A percentile compares a stretch with the other conserved stretches of the same genome.
Conservation (phyloP, 2,329 filamentous ascomycete genomes). For the Diaporthe citrichinensis region DNA sequence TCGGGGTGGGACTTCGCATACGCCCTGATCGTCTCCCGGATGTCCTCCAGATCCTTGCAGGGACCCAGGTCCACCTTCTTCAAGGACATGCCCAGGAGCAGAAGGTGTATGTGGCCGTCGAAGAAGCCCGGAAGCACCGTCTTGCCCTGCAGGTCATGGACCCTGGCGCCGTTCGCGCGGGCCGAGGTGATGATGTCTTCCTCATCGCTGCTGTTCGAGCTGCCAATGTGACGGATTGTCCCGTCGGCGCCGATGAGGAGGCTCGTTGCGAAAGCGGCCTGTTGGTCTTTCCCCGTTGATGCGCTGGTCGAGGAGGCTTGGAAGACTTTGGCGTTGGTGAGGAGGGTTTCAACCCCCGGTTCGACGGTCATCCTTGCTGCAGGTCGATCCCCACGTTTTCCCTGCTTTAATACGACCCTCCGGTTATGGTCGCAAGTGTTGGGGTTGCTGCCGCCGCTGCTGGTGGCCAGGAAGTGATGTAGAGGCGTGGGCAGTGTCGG, state of each 20-base stretch:
- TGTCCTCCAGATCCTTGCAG: conserved; percentile 64
- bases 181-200: conserved; percentile 47
- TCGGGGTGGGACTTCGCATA: conserved; percentile 61
- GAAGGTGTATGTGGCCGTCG: conserved; percentile 71
- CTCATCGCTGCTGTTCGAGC: conserved; percentile 46
- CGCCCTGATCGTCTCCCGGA: conserved; percentile 59
- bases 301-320: conserved; percentile 48
- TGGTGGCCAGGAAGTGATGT: neutral
- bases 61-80: conserved; percentile 63
- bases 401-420: neutral
- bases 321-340: conserved; percentile 64
- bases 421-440: too few relatives aligned
- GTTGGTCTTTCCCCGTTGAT: conserved; percentile 43
- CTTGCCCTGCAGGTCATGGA: conserved; percentile 54
- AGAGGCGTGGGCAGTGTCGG: neutral
- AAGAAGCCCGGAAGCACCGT: conserved; percentile 68
- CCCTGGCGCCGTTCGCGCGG: conserved; percentile 45
- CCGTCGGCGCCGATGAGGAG: conserved; percentile 53
- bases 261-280: conserved; percentile 53
- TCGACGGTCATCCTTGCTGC: conserved; percentile 13
- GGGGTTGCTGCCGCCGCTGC: too few relatives aligned
- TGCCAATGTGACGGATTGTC: conserved; percentile 54
- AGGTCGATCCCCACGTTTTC: neutral
- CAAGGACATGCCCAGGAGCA: conserved; percentile 68
- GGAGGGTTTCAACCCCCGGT: conserved; percentile 50